Evolutionary conservation across 345 rosid genomes (phyloP), one percentile per base, ranked within the genome.

Genomic region (Citrus australasica): DNA sequence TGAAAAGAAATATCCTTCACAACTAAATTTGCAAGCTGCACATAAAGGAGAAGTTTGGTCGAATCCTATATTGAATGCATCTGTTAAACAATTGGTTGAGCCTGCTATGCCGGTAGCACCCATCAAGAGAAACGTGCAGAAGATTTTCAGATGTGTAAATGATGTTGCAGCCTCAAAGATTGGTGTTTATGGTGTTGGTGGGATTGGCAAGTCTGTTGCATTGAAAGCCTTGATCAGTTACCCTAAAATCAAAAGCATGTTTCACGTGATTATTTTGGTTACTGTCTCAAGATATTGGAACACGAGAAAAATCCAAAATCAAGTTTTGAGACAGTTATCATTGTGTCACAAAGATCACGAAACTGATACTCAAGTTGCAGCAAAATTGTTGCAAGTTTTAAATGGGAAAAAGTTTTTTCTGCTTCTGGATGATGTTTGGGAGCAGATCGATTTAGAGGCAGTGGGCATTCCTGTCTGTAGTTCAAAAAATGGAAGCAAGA

Each of bases 351-450:
- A 40, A 8, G 77, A 62, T 65, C 17, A 1, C 16, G 33, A 48
- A 27, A 22, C 77, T 0, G 68, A 62, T 7, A 0, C 68, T 1
- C 22, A 62, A 11, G 48, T 62, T 61, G 69, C 77, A 6, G 64
- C 2, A 60, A 55, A 13, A 9, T 4, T 73, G 0, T 73, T 3
- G 7, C 66, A 11, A n/a, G 35, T 65, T 61, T 0, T 74, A 42
- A n/a, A 62, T 7, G 53, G 53, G 9, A 9, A 75, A 11, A 75
- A 63, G 71, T 75, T 62, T 51, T 75, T 75, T 7, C 4, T 75
- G 59, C 67, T 75, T 46, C 78, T 75, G 25, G 78, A 75, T 25
- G 78, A 75, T 62, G 78, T 75, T 64, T 64, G 71, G 71, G 70
- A 64, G 61, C 32, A 46, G 28, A 42, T 67, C 22, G 30, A 67